A percentile compares a stretch with the other conserved stretches of the same genome.
Evolutionary conservation across 2,329 filamentous ascomycete species (phyloP).

Genomic region (Aureobasidium sp.): DNA sequence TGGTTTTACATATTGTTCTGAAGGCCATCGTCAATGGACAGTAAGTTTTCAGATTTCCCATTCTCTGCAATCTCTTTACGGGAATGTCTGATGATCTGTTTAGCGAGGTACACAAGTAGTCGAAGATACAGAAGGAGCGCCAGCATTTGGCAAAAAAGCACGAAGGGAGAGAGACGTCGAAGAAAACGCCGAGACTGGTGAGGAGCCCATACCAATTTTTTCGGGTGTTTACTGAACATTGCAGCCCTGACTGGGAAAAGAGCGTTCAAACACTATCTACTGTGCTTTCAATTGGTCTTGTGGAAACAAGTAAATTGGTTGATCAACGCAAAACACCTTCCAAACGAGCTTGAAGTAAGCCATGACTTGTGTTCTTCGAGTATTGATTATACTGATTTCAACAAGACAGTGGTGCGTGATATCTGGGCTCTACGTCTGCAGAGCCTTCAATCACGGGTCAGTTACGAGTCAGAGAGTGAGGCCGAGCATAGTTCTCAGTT

Average conservation of each 20-base stretch:
- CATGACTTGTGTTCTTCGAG: neutral
- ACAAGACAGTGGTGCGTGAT: conserved; percentile 59
- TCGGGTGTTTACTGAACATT: conserved; percentile 9
- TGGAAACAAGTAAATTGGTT: conserved; percentile 74
- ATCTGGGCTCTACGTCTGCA: conserved; percentile 73
- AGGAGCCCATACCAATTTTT: neutral
- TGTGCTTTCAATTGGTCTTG: conserved; percentile 75
- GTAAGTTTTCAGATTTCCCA: conserved; percentile 34
- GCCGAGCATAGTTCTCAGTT: conserved; percentile 37
- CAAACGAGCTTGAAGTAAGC: conserved; percentile 61
- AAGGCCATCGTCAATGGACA: conserved; percentile 66
- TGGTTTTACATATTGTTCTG: conserved; percentile 69
- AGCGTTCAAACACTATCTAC: conserved; percentile 71
- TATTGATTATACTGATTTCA: neutral
- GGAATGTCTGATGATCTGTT: neutral
- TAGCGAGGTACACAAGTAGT: conserved; percentile 26
- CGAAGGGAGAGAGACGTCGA: conserved; percentile 24
- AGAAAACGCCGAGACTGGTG: conserved; percentile 16
- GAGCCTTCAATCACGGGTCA: conserved; percentile 40
- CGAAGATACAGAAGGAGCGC: conserved; percentile 26
- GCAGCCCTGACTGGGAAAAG: conserved; percentile 50
- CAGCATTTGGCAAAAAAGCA: conserved; percentile 23
- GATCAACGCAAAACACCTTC: conserved; percentile 56
- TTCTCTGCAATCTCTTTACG: neutral
- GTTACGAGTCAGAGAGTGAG: conserved; percentile 28